Percentiles rank a stretch among this genome's conserved stretches.
These are phyloP conservation scores for Diaporthe aspalathi DNA, from an alignment of 2,329 filamentous ascomycete genomes.

Conservation along the genomic window DNA sequence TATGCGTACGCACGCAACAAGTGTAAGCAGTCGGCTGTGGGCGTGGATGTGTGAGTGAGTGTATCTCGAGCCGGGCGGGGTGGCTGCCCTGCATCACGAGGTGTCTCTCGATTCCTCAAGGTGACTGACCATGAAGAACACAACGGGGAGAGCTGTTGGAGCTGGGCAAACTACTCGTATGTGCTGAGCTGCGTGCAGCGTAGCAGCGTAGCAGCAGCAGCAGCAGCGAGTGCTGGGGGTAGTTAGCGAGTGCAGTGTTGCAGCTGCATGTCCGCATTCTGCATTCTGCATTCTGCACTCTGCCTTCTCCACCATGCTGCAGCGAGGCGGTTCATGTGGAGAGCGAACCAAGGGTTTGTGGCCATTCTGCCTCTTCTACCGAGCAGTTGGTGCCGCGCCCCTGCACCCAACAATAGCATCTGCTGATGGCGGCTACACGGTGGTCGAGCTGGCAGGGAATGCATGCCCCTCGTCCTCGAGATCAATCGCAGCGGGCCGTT, in stretches of 20 bases:
- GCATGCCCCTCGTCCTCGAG: not conserved
- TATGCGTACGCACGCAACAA: not conserved
- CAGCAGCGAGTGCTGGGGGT: not conserved
- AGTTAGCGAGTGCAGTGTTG: not conserved
- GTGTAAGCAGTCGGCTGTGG: not conserved
- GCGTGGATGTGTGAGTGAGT: not conserved
- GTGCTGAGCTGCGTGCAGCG: not conserved
- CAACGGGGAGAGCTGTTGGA: not conserved
- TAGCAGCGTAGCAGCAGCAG: too few species aligned
- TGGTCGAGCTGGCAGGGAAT: slow-evolving; percentile 5
- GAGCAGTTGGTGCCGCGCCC: slow-evolving; percentile 24
- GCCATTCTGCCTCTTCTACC: not conserved
- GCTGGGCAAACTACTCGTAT: not conserved
- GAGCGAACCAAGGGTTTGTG: slow-evolving; percentile 1
- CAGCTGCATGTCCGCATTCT: not conserved
- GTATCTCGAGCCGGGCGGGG: slow-evolving; percentile 10
- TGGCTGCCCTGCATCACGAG: slow-evolving; percentile 25
- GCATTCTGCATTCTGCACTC: slow-evolving; percentile 6
- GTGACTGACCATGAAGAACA: not conserved
- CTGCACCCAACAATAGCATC: slow-evolving; percentile 35
- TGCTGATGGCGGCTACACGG: slow-evolving; percentile 17
- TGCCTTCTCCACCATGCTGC: slow-evolving; percentile 15
- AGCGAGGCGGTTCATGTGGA: slow-evolving; percentile 3
- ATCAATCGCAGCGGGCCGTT: slow-evolving; percentile 37
- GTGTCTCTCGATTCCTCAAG: slow-evolving; percentile 10